A percentile compares a stretch with the other conserved stretches of the same genome.
Conservation (phyloP, 1,284 basidiomycete genomes). For the Ceratobasidium sp. region DNA sequence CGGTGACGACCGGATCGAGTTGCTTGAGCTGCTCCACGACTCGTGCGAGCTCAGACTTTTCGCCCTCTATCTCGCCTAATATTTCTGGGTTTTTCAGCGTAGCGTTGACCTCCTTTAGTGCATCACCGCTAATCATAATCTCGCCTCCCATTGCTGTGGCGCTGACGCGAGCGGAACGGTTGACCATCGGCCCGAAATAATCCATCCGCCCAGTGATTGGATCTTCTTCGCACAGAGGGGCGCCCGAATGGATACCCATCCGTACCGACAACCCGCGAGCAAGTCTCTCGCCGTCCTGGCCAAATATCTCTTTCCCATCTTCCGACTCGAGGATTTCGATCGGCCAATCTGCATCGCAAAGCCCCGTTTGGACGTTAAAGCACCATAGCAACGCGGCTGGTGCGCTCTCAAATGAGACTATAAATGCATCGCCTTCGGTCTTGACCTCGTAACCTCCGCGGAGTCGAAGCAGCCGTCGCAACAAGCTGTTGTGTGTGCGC, state of each 20-base stretch:
- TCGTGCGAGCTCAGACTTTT: conserved; percentile 52
- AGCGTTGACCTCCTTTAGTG: conserved; percentile 81
- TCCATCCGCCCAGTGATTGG: conserved; percentile 97
- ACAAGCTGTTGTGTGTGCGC: conserved; percentile 88
- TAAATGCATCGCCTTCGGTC: conserved; percentile 99
- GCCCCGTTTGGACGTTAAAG: conserved; percentile 85
- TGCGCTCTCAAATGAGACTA: conserved; percentile 95
- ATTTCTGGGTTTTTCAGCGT: conserved; percentile 52
- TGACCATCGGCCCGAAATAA: conserved; percentile 95
- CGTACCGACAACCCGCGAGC: conserved; percentile 92
- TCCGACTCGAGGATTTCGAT: conserved; percentile 92
- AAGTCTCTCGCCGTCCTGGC: conserved; percentile 75
- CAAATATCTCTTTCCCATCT: conserved; percentile 87
- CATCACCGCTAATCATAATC: conserved; percentile 92
- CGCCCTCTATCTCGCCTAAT: conserved; percentile 42
- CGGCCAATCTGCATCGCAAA: conserved; percentile 93
- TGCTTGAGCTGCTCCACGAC: conserved; percentile 66
- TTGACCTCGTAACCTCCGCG: conserved; percentile 99
- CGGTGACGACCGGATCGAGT: conserved; percentile 78
- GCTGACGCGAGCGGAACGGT: conserved; percentile 88
- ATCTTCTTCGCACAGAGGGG: conserved; percentile 92
- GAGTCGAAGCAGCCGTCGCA: conserved; percentile 87
- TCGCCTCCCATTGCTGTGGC: conserved; percentile 91
- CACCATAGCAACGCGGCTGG: conserved; percentile 92
- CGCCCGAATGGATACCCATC: conserved; percentile 97